A percentile compares a stretch with the other conserved stretches of the same genome.
phyloP scores from a whole-genome alignment of 2,329 filamentous ascomycete species.

The Pseudogymnoascus sp. region DNA sequence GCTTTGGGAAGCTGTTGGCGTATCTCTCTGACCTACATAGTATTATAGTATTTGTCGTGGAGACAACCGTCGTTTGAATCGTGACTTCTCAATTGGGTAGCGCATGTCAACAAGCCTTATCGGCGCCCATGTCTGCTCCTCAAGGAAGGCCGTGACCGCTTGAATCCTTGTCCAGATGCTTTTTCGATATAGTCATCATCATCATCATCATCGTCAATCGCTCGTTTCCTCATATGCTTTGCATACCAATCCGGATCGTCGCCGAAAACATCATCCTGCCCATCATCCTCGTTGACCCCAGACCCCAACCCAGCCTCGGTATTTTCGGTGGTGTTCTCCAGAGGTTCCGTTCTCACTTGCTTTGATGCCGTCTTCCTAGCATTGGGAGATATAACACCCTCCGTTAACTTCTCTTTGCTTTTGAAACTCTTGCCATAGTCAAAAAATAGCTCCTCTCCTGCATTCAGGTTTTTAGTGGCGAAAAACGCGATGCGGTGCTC shows the following conservation, averaged over 20 bases:
- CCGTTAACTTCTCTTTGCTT: background rate
- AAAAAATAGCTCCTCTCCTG: slow-evolving; percentile 74
- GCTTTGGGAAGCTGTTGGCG: background rate
- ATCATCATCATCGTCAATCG: background rate
- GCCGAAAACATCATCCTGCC: background rate
- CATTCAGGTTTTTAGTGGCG: slow-evolving; percentile 56
- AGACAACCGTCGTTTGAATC: background rate
- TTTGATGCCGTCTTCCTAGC: background rate
- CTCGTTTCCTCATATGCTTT: background rate
- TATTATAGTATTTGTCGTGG: background rate
- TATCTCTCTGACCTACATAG: background rate
- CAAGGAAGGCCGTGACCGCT: background rate
- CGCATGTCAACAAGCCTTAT: background rate
- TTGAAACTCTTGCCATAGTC: slow-evolving; percentile 64
- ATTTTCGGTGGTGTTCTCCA: background rate
- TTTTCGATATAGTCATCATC: background rate
- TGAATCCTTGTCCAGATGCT: background rate
- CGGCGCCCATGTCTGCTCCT: background rate
- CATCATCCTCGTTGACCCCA: background rate
- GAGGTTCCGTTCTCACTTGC: background rate
- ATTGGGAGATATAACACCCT: background rate
- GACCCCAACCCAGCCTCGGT: background rate
- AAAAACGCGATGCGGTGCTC: slow-evolving; percentile 70
- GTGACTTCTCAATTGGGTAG: background rate
- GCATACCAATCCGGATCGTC: background rate